Evolutionary conservation across 345 rosid species (phyloP), one percentile per base, ranked within the genome.

Genomic region (Pugionium cornutum): DNA sequence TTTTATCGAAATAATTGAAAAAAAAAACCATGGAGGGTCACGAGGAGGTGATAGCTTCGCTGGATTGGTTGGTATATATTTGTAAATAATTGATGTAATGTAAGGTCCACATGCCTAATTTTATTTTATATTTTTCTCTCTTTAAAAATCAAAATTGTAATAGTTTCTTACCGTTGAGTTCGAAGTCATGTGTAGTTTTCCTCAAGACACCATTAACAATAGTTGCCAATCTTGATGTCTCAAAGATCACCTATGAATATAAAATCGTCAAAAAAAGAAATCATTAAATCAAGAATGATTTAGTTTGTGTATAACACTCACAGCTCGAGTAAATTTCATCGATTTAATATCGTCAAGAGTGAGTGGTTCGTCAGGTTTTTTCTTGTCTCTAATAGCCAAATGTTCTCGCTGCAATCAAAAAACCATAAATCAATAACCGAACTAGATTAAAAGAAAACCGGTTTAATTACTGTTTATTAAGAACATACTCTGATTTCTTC

Each of bases 271-370:
- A 73, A 35, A 51, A 36, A 7, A 37, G 11, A 36, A 7, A 39
- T 9, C 50, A 31, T 70, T 43, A 27, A 58, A 29, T 28, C 25
- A 34, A 34, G 2, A 47, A 63, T 18, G n/a, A 42, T 4, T 6
- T 41, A 60, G 52, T 50, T 4, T 36, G 31, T 40, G 39, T 47
- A 34, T 31, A 34, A 64, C 1, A 60, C 95, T 81, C 72, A 87
- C 98, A 7, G 98, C 98, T 9, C 98, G 84, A 33, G 97, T 92
- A 49, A 89, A 88, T 55, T 72, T 73, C 98, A 92, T 87, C 7
- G 94, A 80, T 64, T 86, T 92, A 25, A 86, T 67, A 75, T 92
- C 98, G 18, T 71, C 68, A 39, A 83, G 79, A 67, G 71, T 70
- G 35, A 92, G 81, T 2, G 96, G 96, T 59, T 83, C 94, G 44